Evolutionary conservation across 164 flowering plant genomes (phyloP).

Genomic region (Echeveria elegans): DNA sequence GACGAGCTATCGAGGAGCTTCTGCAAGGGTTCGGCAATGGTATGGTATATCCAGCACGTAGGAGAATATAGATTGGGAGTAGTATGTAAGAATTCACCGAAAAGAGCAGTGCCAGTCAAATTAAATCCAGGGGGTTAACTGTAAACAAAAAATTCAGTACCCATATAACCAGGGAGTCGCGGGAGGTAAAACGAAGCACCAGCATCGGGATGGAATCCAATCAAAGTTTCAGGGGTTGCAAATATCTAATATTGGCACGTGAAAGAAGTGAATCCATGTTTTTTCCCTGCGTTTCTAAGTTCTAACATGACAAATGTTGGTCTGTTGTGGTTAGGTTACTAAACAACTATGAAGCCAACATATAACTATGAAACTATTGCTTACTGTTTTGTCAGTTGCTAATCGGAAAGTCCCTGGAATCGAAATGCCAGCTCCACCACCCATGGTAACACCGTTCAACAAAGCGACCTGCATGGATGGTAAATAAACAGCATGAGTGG

Average conservation of each 20-base stretch:
- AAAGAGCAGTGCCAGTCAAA: not conserved
- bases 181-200: conserved; percentile 45
- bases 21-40: not conserved
- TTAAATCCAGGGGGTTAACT: too few relatives aligned
- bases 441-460: conserved; percentile 65
- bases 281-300: not conserved
- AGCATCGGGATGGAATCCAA: conserved; percentile 52
- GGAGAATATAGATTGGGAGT: too few relatives aligned
- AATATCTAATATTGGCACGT: conserved; percentile 24
- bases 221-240: conserved; percentile 44
- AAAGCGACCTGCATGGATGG: conserved; percentile 42
- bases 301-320: not conserved
- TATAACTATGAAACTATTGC: conserved; percentile 12
- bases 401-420: conserved; percentile 56
- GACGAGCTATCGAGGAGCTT: not conserved
- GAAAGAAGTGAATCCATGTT: not conserved
- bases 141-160: conserved; percentile 15
- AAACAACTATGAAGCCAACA: not conserved
- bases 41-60: too few relatives aligned
- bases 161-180: conserved; percentile 36
- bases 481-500: not conserved
- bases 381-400: conserved; percentile 62
- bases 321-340: not conserved
- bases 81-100: too few relatives aligned
- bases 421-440: conserved; percentile 69